Evolutionary conservation across 78 protist genomes (phyloP).

Genomic region (Pirum gemmata): DNA sequence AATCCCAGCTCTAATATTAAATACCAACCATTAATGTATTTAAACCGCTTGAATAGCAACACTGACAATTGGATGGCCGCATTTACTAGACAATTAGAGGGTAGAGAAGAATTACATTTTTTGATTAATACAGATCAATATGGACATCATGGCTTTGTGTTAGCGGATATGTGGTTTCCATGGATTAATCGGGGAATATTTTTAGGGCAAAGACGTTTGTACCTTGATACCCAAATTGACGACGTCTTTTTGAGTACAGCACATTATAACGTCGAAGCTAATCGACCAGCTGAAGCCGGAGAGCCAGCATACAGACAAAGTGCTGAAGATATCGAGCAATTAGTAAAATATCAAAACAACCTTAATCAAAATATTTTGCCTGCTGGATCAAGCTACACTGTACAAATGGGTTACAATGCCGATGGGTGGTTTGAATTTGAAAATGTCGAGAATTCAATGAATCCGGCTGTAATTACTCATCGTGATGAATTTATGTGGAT

Average conservation of each 20-base stretch:
- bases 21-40: neutral
- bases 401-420: neutral
- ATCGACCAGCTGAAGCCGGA: neutral
- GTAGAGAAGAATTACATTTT: neutral
- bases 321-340: neutral
- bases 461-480: neutral
- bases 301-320: neutral
- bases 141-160: conserved; percentile 8
- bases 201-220: conserved; percentile 7
- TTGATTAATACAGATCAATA: neutral
- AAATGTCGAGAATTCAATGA: neutral
- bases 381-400: neutral
- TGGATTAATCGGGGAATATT: neutral
- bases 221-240: conserved; percentile 3
- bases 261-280: neutral
- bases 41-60: too few species aligned
- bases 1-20: neutral
- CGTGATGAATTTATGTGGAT: conserved; percentile 18
- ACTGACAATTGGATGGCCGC: conserved; percentile 5
- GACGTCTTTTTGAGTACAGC: neutral
- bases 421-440: neutral
- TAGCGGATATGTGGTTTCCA: conserved; percentile 13
- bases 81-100: neutral
- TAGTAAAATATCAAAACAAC: neutral
- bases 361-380: neutral